A percentile compares a stretch with the other conserved stretches of the same genome.
These are phyloP conservation scores for Ceratocystis destructans DNA, from an alignment of 2,329 filamentous ascomycete genomes.

Conservation along the genomic window DNA sequence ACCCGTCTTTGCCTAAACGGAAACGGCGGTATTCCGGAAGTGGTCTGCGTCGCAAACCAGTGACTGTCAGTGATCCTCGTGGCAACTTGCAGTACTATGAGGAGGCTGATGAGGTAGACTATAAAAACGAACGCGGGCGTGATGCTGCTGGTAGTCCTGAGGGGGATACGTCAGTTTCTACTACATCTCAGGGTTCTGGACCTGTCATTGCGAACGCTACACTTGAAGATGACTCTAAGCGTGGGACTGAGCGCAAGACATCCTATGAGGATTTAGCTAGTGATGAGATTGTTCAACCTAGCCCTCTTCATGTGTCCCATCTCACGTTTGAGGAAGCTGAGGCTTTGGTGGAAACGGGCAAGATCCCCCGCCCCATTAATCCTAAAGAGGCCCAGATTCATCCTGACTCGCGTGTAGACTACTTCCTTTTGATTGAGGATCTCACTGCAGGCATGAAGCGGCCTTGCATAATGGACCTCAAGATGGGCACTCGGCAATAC, in stretches of 20 bases:
- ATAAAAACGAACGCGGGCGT: constrained; percentile 53
- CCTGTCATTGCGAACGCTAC: not conserved
- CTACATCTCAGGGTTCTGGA: not conserved
- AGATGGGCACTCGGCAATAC: constrained; percentile 97
- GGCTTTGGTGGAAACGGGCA: constrained; percentile 21
- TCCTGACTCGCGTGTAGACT: constrained; percentile 59
- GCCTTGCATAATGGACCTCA: constrained; percentile 92
- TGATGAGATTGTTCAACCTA: constrained; percentile 2
- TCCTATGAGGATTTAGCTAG: not conserved
- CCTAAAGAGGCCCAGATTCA: constrained; percentile 62
- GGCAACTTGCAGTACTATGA: constrained; percentile 85
- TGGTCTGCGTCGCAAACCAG: constrained; percentile 59
- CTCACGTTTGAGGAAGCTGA: constrained; percentile 18
- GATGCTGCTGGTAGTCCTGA: constrained; percentile 14
- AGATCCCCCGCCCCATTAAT: constrained; percentile 50
- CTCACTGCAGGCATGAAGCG: constrained; percentile 92
- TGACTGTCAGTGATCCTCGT: constrained; percentile 54
- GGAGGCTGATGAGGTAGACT: constrained; percentile 72
- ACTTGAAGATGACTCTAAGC: constrained; percentile 10
- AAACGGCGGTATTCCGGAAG: constrained; percentile 77
- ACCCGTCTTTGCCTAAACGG: constrained; percentile 28
- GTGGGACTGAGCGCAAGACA: not conserved
- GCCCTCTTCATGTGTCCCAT: constrained; percentile 18
- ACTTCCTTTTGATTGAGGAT: constrained; percentile 86
- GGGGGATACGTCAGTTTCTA: constrained; percentile 20